A percentile compares a stretch with the other conserved stretches of the same genome.
Conservation (phyloP, 306 rosid species). For the Carpinus fangiana region DNA sequence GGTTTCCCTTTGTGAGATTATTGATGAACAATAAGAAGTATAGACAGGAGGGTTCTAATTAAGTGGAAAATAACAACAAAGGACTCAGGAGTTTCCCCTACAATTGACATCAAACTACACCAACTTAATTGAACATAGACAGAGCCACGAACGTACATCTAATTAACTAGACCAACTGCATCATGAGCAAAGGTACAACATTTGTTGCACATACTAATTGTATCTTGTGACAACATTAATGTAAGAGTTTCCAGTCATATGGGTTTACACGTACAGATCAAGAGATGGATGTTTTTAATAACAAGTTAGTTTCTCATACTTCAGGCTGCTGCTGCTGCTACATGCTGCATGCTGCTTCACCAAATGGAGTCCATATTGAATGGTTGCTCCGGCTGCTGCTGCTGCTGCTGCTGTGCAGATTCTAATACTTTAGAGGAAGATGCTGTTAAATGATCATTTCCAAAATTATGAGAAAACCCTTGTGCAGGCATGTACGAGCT, state of each 20-base stretch:
- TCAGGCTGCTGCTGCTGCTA: neutral
- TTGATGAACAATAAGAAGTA: neutral
- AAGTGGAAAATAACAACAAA: neutral
- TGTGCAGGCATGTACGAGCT: conserved; percentile 35
- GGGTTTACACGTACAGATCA: conserved; percentile 8
- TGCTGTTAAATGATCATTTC: conserved; percentile 47
- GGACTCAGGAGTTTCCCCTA: neutral
- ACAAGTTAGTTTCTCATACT: conserved; percentile 31
- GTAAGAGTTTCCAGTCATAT: neutral
- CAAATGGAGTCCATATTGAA: conserved; percentile 91
- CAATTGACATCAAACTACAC: neutral
- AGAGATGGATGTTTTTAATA: conserved; percentile 14
- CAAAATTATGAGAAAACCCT: conserved; percentile 39
- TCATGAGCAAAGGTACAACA: neutral
- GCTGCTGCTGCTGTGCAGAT: conserved; percentile 47
- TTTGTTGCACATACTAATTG: neutral
- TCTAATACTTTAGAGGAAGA: conserved; percentile 65
- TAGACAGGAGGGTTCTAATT: neutral
- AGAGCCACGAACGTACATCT: neutral
- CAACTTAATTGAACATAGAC: conserved; percentile 2
- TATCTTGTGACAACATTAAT: neutral
- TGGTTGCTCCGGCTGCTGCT: conserved; percentile 67
- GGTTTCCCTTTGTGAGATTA: neutral
- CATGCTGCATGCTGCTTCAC: conserved; percentile 46
- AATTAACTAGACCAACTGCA: neutral